Evolutionary conservation across 768 basidiomycete genomes (phyloP), one percentile per base, ranked within the genome.

Genomic region (Suillus spraguei): DNA sequence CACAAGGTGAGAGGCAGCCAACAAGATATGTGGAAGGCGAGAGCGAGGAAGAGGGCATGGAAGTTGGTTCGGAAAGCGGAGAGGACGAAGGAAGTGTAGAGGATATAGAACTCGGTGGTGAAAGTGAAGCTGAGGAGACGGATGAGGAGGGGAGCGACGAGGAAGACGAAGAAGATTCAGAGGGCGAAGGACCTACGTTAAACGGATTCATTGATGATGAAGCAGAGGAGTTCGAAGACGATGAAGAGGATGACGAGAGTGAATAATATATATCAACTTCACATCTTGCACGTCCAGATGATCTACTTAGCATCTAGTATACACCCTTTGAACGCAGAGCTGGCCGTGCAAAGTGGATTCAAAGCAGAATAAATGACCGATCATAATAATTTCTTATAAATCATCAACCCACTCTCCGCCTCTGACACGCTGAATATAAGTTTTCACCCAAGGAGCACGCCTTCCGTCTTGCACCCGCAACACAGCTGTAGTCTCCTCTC

Each of bases 21-120:
- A 76, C 74, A 64, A 77, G 81, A 64, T 93, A 92, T 68, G 86
- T 90, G 32, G 91, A 95, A 76, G 94, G 95, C 1, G 90, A 94
- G 70, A 90, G 89, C 60, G 89, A 86, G 38, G 85, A 84, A 47
- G 84, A 83, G 32, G 84, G 82, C 35, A 83, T 79, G 63, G 78
- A 78, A 39, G 81, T 83, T 73, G 86, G 87, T 47, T 79, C 82
- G 52, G 87, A 89, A 68, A 86, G 83, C 44, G 87, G 78, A 8
- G 87, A 86, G 63, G 90, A 91, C 41, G 86, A 81, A 39, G 91
- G 88, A 13, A 92, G 92, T 69, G 78, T 94, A 50, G 93, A 92
- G 70, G 90, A 92, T 69, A 82, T 92, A 22, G 91, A 91, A 68
- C 77, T 91, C 16, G 90, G 89, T 63, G 87, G 84, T 2, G 83